Base-by-base conservation (phyloP, 768 basidiomycete species). In the Tephrocybe sp. region DNA sequence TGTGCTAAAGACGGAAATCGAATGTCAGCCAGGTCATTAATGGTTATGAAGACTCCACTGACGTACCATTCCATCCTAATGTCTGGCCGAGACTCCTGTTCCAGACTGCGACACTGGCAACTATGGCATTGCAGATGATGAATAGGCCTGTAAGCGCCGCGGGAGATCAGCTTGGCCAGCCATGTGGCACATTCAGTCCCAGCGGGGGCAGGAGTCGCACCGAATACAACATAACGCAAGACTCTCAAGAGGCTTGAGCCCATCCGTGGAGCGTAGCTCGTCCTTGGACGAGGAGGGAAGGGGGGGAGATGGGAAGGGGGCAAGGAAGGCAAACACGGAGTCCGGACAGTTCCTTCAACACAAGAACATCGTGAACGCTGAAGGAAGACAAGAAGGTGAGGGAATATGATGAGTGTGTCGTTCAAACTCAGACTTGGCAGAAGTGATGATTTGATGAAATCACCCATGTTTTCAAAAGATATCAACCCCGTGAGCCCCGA, bases 101-200 rank as follows among this genome's bases (percentile, higher is more conserved):
- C 87, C 86, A 88, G 17, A 84, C 82, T 49, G 86, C 81, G 25
- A 82, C 74, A 58, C 80, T 83, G 54, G 81, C 79, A 50, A 81
- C 73, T 58, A 86, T 72, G 41, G 85, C 83, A 70, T 79, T 86
- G 66, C 79, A 88, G 55, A 81, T 63, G 57, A 83, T 74, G 65
- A 86, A 84, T 40, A 81, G 54, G 61, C 70, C 87, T 90, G 54
- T 25, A 36, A 46, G 42, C 37, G 15, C 2, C 41, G 18, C 45
- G 57, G 42, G 49, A 24, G 26, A 46, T 45, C 45, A 40, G 46
- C 4, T 21, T 37, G 23, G 25, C 23, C 33, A 46, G 25, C 11
- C 1, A 18, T 26, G 21, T 10, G 21, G n/a, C 5, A 24, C n/a
- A n/a, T n/a, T n/a, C n/a, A n/a, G n/a, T 10, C 30, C 18, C 9